Conservation (phyloP, 139 green algal species). For the Chlorella sp. region DNA sequence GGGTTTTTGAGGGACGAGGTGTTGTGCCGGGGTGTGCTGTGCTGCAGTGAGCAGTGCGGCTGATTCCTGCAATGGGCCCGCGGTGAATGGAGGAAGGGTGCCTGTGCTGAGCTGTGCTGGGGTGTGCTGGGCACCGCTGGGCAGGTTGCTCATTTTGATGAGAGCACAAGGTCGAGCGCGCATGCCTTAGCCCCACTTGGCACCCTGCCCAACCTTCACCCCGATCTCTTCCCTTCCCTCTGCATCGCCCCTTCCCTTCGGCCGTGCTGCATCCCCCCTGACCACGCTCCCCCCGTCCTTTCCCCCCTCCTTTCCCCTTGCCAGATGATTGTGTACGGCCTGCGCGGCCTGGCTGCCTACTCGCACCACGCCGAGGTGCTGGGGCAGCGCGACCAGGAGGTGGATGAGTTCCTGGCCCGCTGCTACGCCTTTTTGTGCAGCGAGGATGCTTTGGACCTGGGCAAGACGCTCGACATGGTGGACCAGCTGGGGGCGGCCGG, state of each 20-base stretch:
- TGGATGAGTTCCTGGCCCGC: slow-evolving; percentile 56
- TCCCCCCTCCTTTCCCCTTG: neutral
- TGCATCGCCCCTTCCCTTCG: no score
- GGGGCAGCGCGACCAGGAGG: slow-evolving; percentile 48
- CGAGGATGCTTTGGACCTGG: slow-evolving; percentile 9
- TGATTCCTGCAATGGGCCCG: no score
- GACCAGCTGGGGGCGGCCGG: slow-evolving; percentile 63
- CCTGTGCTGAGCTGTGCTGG: no score
- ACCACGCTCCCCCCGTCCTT: neutral
- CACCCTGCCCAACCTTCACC: no score
- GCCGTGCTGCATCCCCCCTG: neutral
- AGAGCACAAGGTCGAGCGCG: no score
- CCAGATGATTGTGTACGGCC: slow-evolving; percentile 69
- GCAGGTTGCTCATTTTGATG: no score
- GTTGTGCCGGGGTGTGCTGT: neutral
- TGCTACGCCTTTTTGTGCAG: slow-evolving; percentile 48
- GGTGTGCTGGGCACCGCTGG: no score
- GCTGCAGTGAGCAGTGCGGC: no score
- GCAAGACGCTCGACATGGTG: slow-evolving; percentile 53
- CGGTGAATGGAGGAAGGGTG: no score
- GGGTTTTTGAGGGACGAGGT: slow-evolving; percentile 50
- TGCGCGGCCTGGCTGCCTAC: slow-evolving; percentile 75
- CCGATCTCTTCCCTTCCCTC: no score
- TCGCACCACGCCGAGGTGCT: slow-evolving; percentile 69
- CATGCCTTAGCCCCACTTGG: no score